A percentile compares a stretch with the other conserved stretches of the same genome.
Evolutionary conservation across 2,329 filamentous ascomycete genomes (phyloP).

Genomic region (Scytalidium sp.): DNA sequence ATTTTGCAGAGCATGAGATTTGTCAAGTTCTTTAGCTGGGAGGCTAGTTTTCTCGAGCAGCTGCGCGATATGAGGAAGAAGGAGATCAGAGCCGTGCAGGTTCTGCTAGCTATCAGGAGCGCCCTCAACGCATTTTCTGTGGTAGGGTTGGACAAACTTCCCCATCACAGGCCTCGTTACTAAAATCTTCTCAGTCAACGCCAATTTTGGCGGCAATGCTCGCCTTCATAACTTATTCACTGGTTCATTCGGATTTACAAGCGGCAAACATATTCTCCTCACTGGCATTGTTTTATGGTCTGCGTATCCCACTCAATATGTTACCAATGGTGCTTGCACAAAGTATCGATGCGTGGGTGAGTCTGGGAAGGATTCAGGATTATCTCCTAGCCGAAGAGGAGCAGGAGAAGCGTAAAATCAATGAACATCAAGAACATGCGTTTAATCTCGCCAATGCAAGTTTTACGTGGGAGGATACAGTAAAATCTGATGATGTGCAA

Average conservation of each 20-base stretch:
- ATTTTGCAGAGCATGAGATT: slow-evolving; percentile 62
- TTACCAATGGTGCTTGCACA: slow-evolving; percentile 82
- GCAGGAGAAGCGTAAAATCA: background rate
- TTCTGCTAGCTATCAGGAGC: slow-evolving; percentile 66
- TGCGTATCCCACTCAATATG: slow-evolving; percentile 82
- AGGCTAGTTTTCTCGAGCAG: slow-evolving; percentile 57
- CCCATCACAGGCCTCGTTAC: no score
- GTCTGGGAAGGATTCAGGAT: slow-evolving; percentile 76
- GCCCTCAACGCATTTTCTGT: slow-evolving; percentile 60
- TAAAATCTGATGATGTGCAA: slow-evolving; percentile 46
- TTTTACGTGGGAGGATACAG: slow-evolving; percentile 79
- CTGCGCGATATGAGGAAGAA: slow-evolving; percentile 53
- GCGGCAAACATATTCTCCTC: slow-evolving; percentile 84
- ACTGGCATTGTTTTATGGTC: slow-evolving; percentile 81
- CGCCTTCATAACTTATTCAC: slow-evolving; percentile 76
- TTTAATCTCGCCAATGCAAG: slow-evolving; percentile 62
- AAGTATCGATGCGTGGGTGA: slow-evolving; percentile 80
- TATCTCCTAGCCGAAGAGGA: slow-evolving; percentile 78
- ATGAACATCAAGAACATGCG: background rate
- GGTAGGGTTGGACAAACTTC: slow-evolving; percentile 17
- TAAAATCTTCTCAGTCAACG: no score
- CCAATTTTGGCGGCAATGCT: slow-evolving; percentile 92
- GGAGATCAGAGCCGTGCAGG: slow-evolving; percentile 68
- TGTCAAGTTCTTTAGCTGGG: slow-evolving; percentile 67
- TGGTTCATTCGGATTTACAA: slow-evolving; percentile 61